These are phyloP conservation scores for Phoma sp. DNA, from an alignment of 2,329 filamentous ascomycete species.

Conservation along the genomic window DNA sequence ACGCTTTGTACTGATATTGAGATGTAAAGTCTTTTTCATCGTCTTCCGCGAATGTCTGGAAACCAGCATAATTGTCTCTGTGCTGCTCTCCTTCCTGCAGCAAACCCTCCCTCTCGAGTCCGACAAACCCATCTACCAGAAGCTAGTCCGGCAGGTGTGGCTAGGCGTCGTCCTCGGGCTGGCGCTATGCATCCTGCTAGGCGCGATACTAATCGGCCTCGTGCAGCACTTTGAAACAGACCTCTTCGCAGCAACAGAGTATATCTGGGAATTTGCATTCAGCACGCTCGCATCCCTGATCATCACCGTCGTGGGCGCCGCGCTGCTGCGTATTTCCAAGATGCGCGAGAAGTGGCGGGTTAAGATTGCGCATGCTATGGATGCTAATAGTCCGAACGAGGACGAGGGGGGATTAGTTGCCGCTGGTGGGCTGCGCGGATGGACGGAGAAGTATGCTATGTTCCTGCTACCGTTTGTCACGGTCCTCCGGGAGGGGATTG, in stretches of 20 bases:
- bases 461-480: slow-evolving; percentile 85
- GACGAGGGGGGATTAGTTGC: no score
- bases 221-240: slow-evolving; percentile 72
- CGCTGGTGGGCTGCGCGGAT: no score
- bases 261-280: slow-evolving; percentile 82
- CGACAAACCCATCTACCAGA: slow-evolving; percentile 69
- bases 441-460: slow-evolving; percentile 81
- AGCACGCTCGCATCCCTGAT: slow-evolving; percentile 77
- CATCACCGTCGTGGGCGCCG: slow-evolving; percentile 80
- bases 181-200: slow-evolving; percentile 67
- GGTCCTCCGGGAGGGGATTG: slow-evolving; percentile 80
- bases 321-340: slow-evolving; percentile 79
- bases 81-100: slow-evolving; percentile 82
- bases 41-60: slow-evolving; percentile 85
- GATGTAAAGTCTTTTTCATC: slow-evolving; percentile 86
- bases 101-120: slow-evolving; percentile 73
- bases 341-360: slow-evolving; percentile 86
- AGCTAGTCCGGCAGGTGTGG: slow-evolving; percentile 58
- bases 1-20: no score
- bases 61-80: slow-evolving; percentile 81
- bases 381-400: slow-evolving; percentile 56
- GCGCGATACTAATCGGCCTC: slow-evolving; percentile 72
- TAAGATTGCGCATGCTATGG: slow-evolving; percentile 75
- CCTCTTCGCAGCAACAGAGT: slow-evolving; percentile 71
- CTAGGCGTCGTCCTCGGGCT: slow-evolving; percentile 58